These are phyloP conservation scores for Diddensiella transvaalensis DNA, from an alignment of 805 yeast genomes.

Conservation along the genomic window DNA sequence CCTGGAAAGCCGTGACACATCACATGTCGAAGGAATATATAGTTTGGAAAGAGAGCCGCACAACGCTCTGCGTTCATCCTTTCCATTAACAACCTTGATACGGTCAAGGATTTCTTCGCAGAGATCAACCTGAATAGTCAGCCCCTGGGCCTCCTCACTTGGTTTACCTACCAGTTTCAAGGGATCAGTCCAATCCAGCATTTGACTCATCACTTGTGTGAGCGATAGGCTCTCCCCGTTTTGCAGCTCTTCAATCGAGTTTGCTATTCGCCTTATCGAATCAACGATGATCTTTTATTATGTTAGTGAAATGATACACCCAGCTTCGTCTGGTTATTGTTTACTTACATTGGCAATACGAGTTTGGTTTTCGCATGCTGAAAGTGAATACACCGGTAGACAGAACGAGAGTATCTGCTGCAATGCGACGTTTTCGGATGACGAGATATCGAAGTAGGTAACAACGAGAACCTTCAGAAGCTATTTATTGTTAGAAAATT, in stretches of 20 bases:
- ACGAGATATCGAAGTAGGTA: constrained; percentile 70
- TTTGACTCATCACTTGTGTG: constrained; percentile 58
- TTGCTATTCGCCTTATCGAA: constrained; percentile 45
- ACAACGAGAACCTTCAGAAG: constrained; percentile 57
- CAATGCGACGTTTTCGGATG: constrained; percentile 58
- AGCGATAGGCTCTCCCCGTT: constrained; percentile 39
- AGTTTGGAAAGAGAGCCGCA: constrained; percentile 50
- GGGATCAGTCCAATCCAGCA: constrained; percentile 86
- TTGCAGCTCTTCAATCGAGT: constrained; percentile 37
- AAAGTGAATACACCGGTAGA: constrained; percentile 80
- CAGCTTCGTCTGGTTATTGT: too few relatives aligned
- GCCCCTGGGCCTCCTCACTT: constrained; percentile 45
- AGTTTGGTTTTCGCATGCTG: constrained; percentile 68
- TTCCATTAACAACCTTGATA: constrained; percentile 44
- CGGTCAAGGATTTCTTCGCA: constrained; percentile 52
- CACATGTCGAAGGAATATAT: constrained; percentile 36
- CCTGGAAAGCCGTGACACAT: constrained; percentile 27
- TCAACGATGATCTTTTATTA: constrained; percentile 32
- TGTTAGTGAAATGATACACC: too few relatives aligned
- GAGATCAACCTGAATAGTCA: constrained; percentile 54
- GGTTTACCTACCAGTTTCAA: constrained; percentile 39
- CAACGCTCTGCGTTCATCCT: constrained; percentile 53
- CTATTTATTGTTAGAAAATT: too few relatives aligned
- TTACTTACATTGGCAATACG: constrained; percentile 45
- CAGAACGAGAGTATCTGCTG: constrained; percentile 82